These are phyloP conservation scores for Phytophthora agathidicida DNA, from an alignment of 352 stramenopile genomes.

Conservation along the genomic window DNA sequence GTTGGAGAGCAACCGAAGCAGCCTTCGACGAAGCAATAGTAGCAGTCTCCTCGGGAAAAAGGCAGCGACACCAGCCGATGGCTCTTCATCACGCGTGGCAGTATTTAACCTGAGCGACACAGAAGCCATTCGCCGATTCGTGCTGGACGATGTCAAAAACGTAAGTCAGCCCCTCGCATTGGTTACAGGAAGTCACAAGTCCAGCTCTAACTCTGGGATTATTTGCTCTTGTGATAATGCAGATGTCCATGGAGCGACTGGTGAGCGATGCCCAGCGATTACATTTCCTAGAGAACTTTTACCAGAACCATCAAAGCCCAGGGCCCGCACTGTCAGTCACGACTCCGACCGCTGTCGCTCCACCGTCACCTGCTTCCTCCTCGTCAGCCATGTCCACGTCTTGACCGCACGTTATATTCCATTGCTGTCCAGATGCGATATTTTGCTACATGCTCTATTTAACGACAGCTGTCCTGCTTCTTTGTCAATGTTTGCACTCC, in stretches of 20 bases:
- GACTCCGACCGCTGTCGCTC: constrained; percentile 24
- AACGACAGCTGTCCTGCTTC: constrained; percentile 24
- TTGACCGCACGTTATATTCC: constrained; percentile 39
- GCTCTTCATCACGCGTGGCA: constrained; percentile 12
- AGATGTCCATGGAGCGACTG: constrained; percentile 85
- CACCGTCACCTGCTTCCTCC: constrained; percentile 21
- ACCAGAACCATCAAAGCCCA: constrained; percentile 36
- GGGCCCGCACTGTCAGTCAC: constrained; percentile 1
- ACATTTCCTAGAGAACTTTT: constrained; percentile 72
- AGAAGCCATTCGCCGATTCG: constrained; percentile 65
- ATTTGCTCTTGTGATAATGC: constrained; percentile 7
- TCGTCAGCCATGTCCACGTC: constrained; percentile 36
- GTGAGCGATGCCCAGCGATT: constrained; percentile 79
- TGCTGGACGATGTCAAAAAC: constrained; percentile 72
- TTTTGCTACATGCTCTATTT: constrained; percentile 49
- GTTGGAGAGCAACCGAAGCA: constrained; percentile 30
- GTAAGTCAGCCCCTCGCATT: constrained; percentile 30
- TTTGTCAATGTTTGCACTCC: constrained; percentile 4
- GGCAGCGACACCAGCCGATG: constrained; percentile 12
- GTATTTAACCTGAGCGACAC: constrained; percentile 64
- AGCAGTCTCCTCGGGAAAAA: constrained; percentile 26
- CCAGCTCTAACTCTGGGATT: constrained; percentile 7
- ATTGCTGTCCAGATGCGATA: constrained; percentile 34
- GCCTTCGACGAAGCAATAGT: constrained; percentile 28
- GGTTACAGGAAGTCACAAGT: background rate